A percentile compares a stretch with the other conserved stretches of the same genome.
These are phyloP conservation scores for Tolypocladium guangdongense DNA, from an alignment of 2,329 filamentous ascomycete genomes.

Conservation along the genomic window DNA sequence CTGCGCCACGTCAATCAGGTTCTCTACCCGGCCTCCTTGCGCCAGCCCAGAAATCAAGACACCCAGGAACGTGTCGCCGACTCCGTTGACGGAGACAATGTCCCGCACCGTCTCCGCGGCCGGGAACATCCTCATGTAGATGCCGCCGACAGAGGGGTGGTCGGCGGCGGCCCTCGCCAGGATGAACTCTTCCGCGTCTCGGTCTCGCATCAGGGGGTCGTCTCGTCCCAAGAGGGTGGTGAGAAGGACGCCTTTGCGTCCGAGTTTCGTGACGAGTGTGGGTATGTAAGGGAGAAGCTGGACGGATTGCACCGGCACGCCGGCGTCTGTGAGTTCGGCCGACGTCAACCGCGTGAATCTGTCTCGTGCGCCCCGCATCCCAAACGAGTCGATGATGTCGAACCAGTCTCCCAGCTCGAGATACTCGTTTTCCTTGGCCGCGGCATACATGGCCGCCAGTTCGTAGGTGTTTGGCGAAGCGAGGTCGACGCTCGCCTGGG, in stretches of 20 bases:
- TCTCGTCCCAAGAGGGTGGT: conserved; percentile 57
- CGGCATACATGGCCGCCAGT: conserved; percentile 64
- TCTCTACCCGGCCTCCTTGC: conserved; percentile 41
- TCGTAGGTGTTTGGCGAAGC: conserved; percentile 78
- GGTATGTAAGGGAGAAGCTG: conserved; percentile 85
- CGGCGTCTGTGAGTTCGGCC: conserved; percentile 58
- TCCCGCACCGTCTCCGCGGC: conserved; percentile 56
- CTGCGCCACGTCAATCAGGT: conserved; percentile 71
- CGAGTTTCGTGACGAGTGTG: conserved; percentile 75
- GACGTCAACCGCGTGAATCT: conserved; percentile 60
- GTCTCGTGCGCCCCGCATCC: conserved; percentile 63
- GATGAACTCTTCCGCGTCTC: conserved; percentile 57
- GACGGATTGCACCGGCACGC: conserved; percentile 72
- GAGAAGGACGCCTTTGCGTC: conserved; percentile 62
- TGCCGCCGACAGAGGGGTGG: conserved; percentile 51
- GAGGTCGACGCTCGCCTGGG: conserved; percentile 54
- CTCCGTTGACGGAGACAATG: conserved; percentile 84
- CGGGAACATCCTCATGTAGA: conserved; percentile 71
- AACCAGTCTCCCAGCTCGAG: conserved; percentile 70
- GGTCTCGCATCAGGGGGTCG: conserved; percentile 55
- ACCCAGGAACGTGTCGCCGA: conserved; percentile 86
- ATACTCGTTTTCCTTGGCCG: conserved; percentile 54
- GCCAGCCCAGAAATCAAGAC: conserved; percentile 71
- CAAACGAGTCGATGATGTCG: conserved; percentile 64
- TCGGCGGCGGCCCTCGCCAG: conserved; percentile 49